phyloP scores from a whole-genome alignment of 163 green algal genomes.

The Scenedesmus sp. region DNA sequence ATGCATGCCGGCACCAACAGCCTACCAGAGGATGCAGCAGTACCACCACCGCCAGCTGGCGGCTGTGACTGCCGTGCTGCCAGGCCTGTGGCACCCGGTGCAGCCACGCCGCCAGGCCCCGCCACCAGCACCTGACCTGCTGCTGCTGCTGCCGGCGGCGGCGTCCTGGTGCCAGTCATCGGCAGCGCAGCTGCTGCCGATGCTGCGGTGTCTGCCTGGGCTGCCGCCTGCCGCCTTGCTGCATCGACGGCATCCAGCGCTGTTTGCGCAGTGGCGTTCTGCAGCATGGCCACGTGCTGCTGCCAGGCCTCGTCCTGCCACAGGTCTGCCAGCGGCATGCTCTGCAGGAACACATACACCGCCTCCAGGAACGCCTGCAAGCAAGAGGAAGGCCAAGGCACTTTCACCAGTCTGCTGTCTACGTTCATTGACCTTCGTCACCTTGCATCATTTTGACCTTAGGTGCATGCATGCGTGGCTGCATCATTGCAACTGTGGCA shows the following conservation, averaged over 20 bases:
- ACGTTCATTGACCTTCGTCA: too few relatives aligned
- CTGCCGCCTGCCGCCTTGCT: neutral
- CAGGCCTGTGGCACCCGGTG: neutral
- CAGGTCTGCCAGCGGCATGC: slow-evolving; percentile 80
- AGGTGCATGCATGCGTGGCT: too few relatives aligned
- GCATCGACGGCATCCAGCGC: neutral
- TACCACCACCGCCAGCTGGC: neutral
- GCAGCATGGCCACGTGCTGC: slow-evolving; percentile 49
- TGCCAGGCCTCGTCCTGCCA: slow-evolving; percentile 80
- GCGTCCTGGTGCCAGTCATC: neutral
- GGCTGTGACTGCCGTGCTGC: neutral
- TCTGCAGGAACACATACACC: slow-evolving; percentile 74
- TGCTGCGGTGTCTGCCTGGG: neutral
- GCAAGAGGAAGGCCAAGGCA: neutral
- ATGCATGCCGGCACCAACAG: neutral
- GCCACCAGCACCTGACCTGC: neutral
- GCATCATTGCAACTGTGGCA: too few relatives aligned
- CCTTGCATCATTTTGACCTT: too few relatives aligned
- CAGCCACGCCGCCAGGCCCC: neutral
- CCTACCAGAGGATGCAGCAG: neutral
- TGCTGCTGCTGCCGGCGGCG: neutral
- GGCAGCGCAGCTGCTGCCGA: neutral
- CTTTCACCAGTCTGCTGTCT: too few relatives aligned
- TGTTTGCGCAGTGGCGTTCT: slow-evolving; percentile 57
- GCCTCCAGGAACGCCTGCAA: slow-evolving; percentile 79